Evolutionary conservation across 768 basidiomycete species (phyloP), one percentile per base, ranked within the genome.

Genomic region (Zangia roseola): DNA sequence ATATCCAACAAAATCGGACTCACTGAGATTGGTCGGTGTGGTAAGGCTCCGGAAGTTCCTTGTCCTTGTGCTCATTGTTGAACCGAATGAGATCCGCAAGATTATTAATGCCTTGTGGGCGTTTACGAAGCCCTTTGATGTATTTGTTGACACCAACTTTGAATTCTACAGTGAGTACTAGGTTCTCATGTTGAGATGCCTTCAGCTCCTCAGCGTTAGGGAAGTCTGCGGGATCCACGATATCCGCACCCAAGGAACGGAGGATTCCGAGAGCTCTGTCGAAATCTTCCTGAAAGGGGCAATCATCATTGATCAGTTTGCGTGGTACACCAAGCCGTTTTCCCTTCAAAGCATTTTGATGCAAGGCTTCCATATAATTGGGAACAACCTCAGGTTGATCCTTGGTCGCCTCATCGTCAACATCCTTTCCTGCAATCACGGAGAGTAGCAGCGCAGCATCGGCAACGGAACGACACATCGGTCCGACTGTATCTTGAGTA

Each of bases 151-250:
- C 50, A 48, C 82, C 72, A 38, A 78, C 83, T 71, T 84, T 86
- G 68, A 86, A 80, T 54, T 86, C 85, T 0, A 73, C 69, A 24
- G 74, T 63, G 13, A 82, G 55, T 1, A 85, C 83, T 17, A 79
- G 59, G 0, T 64, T 72, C 60, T 86, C 83, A 47, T 80, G 74
- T 8, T 72, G 70, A 1, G 77, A 76, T 1, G 51, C 52, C 17
- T 70, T 55, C 34, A 82, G 71, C 46, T 81, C 82, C 1, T 75
- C 69, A 0, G 77, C 75, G 26, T 75, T 76, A 0, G 82, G 77
- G 14, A 86, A 65, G 49, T 85, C 80, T 2, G 82, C 79, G 1
- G 83, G 81, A 57, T 87, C 84, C 7, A 86, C 71, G 5, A 87
- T 69, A 1, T 76, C 69, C 8, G 76, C 76, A 14, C 77, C 78